Percentiles rank a stretch among this genome's conserved stretches.
These are phyloP conservation scores for Melampsora abietis-canadensis DNA, from an alignment of 1,284 basidiomycete species.

Conservation along the genomic window DNA sequence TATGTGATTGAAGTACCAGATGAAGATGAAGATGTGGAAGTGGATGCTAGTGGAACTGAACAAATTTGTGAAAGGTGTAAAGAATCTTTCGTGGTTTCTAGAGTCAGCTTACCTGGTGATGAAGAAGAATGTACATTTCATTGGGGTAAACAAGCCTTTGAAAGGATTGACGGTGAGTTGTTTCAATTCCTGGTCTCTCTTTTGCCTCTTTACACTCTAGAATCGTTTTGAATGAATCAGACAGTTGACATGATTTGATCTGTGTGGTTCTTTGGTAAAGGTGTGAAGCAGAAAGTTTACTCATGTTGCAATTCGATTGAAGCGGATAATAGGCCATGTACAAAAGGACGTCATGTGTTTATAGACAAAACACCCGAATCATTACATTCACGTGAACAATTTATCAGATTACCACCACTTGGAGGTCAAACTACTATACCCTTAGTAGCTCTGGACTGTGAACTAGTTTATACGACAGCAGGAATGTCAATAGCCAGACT, in stretches of 20 bases:
- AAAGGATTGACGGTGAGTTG: conserved; percentile 62
- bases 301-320: conserved; percentile 48
- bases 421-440: conserved; percentile 41
- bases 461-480: conserved; percentile 87
- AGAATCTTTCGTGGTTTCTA: conserved; percentile 63
- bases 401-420: conserved; percentile 49
- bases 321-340: conserved; percentile 48
- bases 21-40: conserved; percentile 62
- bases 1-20: conserved; percentile 69
- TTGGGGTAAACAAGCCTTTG: conserved; percentile 69
- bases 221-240: not conserved
- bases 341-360: conserved; percentile 49
- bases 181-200: conserved; percentile 42
- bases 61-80: conserved; percentile 74
- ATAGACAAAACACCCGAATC: conserved; percentile 64
- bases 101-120: conserved; percentile 58
- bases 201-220: conserved; percentile 48
- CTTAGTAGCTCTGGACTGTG: conserved; percentile 73
- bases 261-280: conserved; percentile 68
- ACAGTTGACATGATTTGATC: not conserved
- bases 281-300: conserved; percentile 54
- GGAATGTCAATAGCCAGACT: conserved; percentile 81
- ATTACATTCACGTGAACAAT: conserved; percentile 66
- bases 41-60: conserved; percentile 64
- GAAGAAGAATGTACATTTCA: conserved; percentile 72